A percentile compares a stretch with the other conserved stretches of the same genome.
These are phyloP conservation scores for Lepidopterella palustris DNA, from an alignment of 495 filamentous ascomycete species.

Conservation along the genomic window DNA sequence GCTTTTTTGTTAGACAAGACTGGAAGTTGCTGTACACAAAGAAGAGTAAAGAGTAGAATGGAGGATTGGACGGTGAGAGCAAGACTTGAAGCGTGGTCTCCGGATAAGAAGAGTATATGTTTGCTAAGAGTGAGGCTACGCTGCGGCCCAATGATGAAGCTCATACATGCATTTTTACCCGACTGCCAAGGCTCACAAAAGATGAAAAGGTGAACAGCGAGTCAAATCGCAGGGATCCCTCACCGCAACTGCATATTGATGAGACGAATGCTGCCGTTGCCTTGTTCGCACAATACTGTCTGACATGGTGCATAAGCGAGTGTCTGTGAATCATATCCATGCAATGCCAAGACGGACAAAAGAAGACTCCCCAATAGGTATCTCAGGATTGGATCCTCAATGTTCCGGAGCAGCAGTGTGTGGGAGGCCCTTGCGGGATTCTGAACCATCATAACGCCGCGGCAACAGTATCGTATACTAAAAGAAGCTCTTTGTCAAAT, in stretches of 20 bases:
- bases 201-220: conserved; percentile 4
- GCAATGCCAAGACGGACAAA: conserved; percentile 3
- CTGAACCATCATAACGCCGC: too few relatives aligned
- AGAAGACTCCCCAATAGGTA: conserved; percentile 6
- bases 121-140: too few relatives aligned
- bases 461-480: too few relatives aligned
- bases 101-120: too few relatives aligned
- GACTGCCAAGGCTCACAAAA: conserved; percentile 12
- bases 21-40: background rate
- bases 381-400: background rate
- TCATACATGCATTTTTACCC: background rate
- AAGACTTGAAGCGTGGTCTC: too few relatives aligned
- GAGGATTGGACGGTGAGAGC: too few relatives aligned
- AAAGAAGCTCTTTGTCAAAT: too few relatives aligned
- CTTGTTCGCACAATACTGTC: background rate
- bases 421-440: too few relatives aligned
- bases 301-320: too few relatives aligned
- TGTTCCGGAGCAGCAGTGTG: background rate
- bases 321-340: too few relatives aligned
- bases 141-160: background rate
- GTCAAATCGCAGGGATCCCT: too few relatives aligned
- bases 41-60: too few relatives aligned
- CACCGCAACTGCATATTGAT: background rate
- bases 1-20: background rate
- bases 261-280: background rate